phyloP scores from a whole-genome alignment of 805 yeast genomes.

The Metschnikowia hibisci region DNA sequence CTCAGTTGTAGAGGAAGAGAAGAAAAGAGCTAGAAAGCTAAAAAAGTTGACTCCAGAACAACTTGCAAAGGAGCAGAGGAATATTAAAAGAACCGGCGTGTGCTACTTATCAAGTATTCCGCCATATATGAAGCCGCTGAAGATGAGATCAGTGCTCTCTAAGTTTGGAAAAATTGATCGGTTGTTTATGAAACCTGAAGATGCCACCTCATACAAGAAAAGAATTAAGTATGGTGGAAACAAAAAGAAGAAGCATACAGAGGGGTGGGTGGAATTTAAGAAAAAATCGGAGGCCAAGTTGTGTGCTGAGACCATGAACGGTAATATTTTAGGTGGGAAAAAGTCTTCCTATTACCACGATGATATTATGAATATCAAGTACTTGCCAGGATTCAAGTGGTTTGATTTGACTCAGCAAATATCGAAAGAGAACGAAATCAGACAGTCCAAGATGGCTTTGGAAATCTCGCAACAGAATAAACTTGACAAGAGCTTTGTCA shows the following conservation, averaged over 20 bases:
- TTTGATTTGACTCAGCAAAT: conserved; percentile 89
- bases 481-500: conserved; percentile 77
- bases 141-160: conserved; percentile 72
- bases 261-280: conserved; percentile 95
- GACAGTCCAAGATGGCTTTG: conserved; percentile 82
- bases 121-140: conserved; percentile 95
- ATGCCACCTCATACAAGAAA: conserved; percentile 54
- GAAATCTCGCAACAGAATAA: conserved; percentile 88
- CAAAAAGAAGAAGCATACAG: conserved; percentile 79
- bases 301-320: conserved; percentile 82
- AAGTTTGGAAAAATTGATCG: conserved; percentile 89
- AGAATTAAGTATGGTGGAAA: conserved; percentile 89
- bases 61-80: conserved; percentile 50
- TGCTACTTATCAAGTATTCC: conserved; percentile 90
- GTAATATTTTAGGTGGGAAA: conserved; percentile 86
- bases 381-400: conserved; percentile 93
- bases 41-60: conserved; percentile 56
- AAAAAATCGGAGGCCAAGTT: conserved; percentile 83
- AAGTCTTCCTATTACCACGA: conserved; percentile 90
- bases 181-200: conserved; percentile 83
- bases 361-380: conserved; percentile 87
- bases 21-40: conserved; percentile 32
- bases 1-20: conserved; percentile 17
- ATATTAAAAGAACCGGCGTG: conserved; percentile 75
- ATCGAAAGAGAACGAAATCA: conserved; percentile 81